Evolutionary conservation across 225 moss, liverwort and hornwort genomes (phyloP).

Genomic region (Bryum argenteum): DNA sequence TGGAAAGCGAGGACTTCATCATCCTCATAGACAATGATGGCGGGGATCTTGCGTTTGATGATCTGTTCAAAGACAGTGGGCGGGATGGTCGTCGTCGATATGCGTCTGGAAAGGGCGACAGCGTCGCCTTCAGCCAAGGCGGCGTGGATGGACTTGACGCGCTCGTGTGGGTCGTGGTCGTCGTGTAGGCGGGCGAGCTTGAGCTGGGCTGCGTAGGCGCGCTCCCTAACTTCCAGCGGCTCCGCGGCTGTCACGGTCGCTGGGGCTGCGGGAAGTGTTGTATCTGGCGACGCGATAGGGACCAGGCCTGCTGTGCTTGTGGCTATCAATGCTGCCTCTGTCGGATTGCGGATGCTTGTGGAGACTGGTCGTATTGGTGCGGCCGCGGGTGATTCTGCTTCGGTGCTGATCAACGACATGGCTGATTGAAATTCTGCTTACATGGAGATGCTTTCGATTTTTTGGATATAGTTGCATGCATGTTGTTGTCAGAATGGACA

Average conservation of each 20-base stretch:
- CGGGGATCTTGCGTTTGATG: constrained; percentile 2
- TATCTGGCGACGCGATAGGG: not conserved
- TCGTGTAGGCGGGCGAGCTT: constrained; percentile 1
- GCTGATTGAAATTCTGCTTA: not conserved
- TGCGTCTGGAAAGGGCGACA: not conserved
- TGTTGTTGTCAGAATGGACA: no score
- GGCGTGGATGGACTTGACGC: not conserved
- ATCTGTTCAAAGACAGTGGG: constrained; percentile 23
- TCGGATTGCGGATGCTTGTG: not conserved
- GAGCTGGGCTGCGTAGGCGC: not conserved
- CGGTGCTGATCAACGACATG: not conserved
- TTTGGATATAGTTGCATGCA: no score
- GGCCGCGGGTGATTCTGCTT: not conserved
- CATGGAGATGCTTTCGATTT: not conserved
- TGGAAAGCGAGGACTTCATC: constrained; percentile 56
- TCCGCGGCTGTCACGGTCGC: not conserved
- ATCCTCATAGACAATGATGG: constrained; percentile 27
- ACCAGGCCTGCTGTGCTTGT: not conserved
- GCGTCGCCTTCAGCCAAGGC: constrained; percentile 12
- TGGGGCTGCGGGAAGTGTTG: not conserved
- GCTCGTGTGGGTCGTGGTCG: constrained; percentile 27
- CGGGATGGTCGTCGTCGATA: not conserved
- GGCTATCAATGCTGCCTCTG: not conserved
- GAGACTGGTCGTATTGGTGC: not conserved
- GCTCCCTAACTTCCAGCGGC: not conserved